Evolutionary conservation across 1,139 yeast genomes (phyloP).

Genomic region (Pichia cactophila): DNA sequence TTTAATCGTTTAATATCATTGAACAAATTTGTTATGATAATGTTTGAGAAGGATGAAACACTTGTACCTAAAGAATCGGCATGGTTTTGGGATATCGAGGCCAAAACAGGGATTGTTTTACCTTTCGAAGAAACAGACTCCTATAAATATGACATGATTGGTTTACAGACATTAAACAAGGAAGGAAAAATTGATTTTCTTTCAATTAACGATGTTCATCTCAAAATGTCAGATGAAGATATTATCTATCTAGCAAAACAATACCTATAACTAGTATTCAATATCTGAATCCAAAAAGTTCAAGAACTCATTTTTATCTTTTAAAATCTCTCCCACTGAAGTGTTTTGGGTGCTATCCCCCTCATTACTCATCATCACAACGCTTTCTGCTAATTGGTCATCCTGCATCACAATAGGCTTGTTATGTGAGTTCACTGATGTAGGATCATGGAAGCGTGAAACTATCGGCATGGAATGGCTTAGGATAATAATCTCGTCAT

Average conservation of each 20-base stretch:
- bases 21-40: slow-evolving; percentile 49
- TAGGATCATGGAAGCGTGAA: background rate
- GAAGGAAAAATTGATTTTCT: slow-evolving; percentile 40
- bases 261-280: slow-evolving; percentile 17
- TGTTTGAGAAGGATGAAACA: slow-evolving; percentile 56
- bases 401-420: background rate
- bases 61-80: slow-evolving; percentile 70
- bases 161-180: slow-evolving; percentile 43
- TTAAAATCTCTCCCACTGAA: background rate
- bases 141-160: slow-evolving; percentile 50
- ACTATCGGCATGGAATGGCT: slow-evolving; percentile 4
- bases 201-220: slow-evolving; percentile 55
- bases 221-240: slow-evolving; percentile 50
- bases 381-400: background rate
- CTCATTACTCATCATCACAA: background rate
- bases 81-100: slow-evolving; percentile 53
- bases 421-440: background rate
- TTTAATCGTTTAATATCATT: slow-evolving; percentile 36
- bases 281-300: slow-evolving; percentile 19
- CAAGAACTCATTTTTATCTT: background rate
- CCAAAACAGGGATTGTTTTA: slow-evolving; percentile 34
- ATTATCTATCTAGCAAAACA: slow-evolving; percentile 30
- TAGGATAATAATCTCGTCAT: slow-evolving; percentile 5
- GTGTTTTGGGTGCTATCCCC: background rate
- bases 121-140: slow-evolving; percentile 44